phyloP scores from a whole-genome alignment of 2,329 filamentous ascomycete species.

The Leptodontidium sp. region DNA sequence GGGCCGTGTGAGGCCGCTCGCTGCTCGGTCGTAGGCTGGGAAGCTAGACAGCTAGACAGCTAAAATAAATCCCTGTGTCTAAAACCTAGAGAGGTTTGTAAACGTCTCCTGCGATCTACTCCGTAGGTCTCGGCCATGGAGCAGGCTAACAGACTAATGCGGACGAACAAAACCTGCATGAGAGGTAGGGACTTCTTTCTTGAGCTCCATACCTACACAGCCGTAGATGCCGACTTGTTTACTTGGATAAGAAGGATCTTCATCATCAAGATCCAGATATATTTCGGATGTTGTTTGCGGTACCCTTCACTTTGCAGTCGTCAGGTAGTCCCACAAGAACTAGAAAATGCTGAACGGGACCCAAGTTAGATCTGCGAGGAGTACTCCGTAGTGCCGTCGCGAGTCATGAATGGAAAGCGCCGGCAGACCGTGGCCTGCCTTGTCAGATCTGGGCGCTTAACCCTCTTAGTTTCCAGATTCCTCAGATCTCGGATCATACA shows the following conservation, averaged over 20 bases:
- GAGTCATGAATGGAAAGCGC: conserved; percentile 16
- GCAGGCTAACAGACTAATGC: not conserved
- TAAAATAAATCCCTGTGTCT: not conserved
- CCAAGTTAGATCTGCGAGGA: not conserved
- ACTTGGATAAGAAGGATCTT: not conserved
- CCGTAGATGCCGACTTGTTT: not conserved
- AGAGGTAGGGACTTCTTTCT: not conserved
- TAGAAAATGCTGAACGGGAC: not conserved
- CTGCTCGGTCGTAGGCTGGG: not conserved
- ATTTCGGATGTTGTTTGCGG: conserved; percentile 1
- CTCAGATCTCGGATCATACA: not conserved
- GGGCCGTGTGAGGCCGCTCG: conserved; percentile 5
- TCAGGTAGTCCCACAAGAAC: conserved; percentile 6
- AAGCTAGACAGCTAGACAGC: not conserved
- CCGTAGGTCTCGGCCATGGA: not conserved
- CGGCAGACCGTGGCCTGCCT: not conserved
- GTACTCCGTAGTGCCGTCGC: not conserved
- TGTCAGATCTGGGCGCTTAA: conserved; percentile 15
- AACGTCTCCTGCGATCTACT: not conserved
- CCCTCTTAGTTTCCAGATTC: conserved; percentile 1
- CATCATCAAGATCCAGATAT: not conserved
- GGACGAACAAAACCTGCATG: no score
- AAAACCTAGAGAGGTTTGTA: not conserved
- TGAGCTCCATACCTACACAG: not conserved
- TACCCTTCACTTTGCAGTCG: not conserved